Conservation (phyloP, 1,139 yeast species). For the Candida labiduridarum region DNA sequence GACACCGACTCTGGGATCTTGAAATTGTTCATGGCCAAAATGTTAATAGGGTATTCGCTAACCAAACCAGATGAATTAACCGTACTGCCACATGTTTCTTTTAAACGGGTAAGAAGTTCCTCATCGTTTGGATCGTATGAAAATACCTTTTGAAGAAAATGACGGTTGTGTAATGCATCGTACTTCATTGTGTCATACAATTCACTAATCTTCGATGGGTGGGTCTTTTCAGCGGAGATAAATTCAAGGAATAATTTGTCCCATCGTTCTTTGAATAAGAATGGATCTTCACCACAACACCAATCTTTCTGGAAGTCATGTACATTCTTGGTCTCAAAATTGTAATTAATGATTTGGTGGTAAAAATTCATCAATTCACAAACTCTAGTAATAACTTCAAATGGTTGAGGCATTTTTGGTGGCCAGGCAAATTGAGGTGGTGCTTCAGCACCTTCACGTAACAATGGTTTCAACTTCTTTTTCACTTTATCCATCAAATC, state of each 20-base stretch:
- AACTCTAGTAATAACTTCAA: constrained; percentile 87
- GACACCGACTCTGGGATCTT: constrained; percentile 44
- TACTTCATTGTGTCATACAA: constrained; percentile 98
- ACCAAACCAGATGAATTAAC: constrained; percentile 66
- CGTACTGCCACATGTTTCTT: constrained; percentile 50
- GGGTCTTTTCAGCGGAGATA: constrained; percentile 91
- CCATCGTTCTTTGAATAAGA: constrained; percentile 93
- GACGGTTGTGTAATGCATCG: constrained; percentile 94
- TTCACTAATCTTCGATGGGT: constrained; percentile 95
- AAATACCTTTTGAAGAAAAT: constrained; percentile 81
- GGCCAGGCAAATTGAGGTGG: constrained; percentile 99
- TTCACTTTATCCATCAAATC: constrained; percentile 97
- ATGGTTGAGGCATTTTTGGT: constrained; percentile 96
- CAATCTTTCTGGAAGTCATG: constrained; percentile 73
- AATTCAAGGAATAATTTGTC: constrained; percentile 94
- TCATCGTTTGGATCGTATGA: constrained; percentile 65
- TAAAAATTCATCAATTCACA: constrained; percentile 96
- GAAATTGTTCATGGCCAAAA: constrained; percentile 76
- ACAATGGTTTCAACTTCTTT: constrained; percentile 89
- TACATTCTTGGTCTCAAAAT: constrained; percentile 70
- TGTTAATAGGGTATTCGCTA: constrained; percentile 78
- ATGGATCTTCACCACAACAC: constrained; percentile 98
- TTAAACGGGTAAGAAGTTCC: constrained; percentile 38
- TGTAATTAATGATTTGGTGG: constrained; percentile 78
- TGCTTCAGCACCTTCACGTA: constrained; percentile 95